These are phyloP conservation scores for Linaria vulgaris DNA, from an alignment of 257 asterid species.

Conservation along the genomic window DNA sequence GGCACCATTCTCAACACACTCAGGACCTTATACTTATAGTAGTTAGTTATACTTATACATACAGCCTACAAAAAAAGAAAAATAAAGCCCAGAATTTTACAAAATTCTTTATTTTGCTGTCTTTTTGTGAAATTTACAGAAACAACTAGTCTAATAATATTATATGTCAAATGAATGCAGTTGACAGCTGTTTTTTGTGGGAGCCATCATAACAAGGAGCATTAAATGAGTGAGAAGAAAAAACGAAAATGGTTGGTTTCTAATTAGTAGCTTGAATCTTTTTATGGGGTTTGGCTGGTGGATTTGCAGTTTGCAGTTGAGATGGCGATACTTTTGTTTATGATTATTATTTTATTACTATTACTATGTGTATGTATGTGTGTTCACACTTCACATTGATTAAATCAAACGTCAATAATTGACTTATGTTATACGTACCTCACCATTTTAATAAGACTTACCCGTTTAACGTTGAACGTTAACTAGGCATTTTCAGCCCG, in stretches of 20 bases:
- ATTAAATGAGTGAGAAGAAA: conserved; percentile 25
- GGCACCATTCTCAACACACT: conserved; percentile 19
- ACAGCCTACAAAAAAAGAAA: background rate
- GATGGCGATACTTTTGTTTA: too few species aligned
- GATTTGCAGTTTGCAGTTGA: conserved; percentile 39
- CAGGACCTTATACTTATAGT: too few species aligned
- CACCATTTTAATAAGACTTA: too few species aligned
- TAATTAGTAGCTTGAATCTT: background rate
- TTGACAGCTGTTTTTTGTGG: conserved; percentile 24
- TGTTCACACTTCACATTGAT: too few species aligned
- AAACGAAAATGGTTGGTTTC: conserved; percentile 24
- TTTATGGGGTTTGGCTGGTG: conserved; percentile 23
- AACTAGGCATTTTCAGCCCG: too few species aligned
- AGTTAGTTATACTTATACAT: too few species aligned
- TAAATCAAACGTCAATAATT: too few species aligned
- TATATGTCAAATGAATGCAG: conserved; percentile 4
- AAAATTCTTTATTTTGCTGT: conserved; percentile 3
- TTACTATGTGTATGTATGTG: background rate
- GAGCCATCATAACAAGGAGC: conserved; percentile 17
- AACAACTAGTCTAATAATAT: conserved; percentile 9
- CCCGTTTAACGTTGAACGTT: too few species aligned
- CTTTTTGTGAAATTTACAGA: conserved; percentile 8
- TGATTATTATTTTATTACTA: too few species aligned
- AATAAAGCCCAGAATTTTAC: background rate
- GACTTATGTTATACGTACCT: too few species aligned